Base-by-base conservation (phyloP, 495 filamentous ascomycete genomes). In the Symbiotaphrina buchneri region DNA sequence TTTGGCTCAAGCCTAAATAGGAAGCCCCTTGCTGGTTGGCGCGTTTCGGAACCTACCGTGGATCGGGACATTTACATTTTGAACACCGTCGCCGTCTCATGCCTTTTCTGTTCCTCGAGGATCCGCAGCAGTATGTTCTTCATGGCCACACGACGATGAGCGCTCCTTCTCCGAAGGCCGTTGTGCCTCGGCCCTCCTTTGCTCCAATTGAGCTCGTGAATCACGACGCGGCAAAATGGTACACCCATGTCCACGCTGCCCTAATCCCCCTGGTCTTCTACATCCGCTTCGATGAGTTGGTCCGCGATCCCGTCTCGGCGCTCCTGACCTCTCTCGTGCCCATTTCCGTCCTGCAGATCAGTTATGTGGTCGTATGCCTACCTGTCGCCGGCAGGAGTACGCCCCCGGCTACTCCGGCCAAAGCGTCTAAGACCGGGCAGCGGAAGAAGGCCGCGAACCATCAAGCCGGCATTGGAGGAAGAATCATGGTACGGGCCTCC, bases 341-440 rank as follows among this genome's bases (percentile, higher is more conserved):
- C 28, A 53, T 87, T 10, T 54, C 63, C 1, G 46, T 59, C 2
- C 41, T 82, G 1, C 85, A 95, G 47, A 47, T 66, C 8, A 47
- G 41, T 3, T 93, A 82, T 47, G 68, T 58, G 24, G 45, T 79
- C 11, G 36, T 73, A 15, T 92, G 84, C 49, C 60, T 91, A 8
- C 79, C 79, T 2, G 62, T 64, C 11, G 69, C 60, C 0, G 71
- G 67, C 10, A 28, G 15, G 13, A 15, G 10, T 18, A 33, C 8
- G 15, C 8, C 8, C 10, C 8, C 30, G 26, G 14, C 11, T 7
- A 51, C 59, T 16, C 36, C 38, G 21, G 35, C 43, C 7, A 37
- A 36, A 29, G 46, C 35, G 13, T 49, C 43, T 30, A 40, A 39
- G 40, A 34, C 41, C 33, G 15, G 22, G 18, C 27, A 2, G 10